A percentile compares a stretch with the other conserved stretches of the same genome.
phyloP scores from a whole-genome alignment of 1,139 yeast genomes.

The Candida buenavistaensis region DNA sequence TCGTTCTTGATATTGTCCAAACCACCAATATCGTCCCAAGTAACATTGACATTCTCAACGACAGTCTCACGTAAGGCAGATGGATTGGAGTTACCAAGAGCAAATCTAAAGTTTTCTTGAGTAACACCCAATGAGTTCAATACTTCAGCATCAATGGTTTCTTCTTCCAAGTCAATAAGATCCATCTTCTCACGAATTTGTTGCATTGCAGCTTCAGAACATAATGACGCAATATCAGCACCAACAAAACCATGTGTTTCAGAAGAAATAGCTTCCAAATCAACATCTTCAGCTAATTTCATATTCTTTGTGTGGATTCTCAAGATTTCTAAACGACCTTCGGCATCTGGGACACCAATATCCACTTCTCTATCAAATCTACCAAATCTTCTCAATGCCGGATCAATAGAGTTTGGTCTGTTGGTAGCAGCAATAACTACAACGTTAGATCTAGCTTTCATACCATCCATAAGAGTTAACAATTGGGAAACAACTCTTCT shows the following conservation, averaged over 20 bases:
- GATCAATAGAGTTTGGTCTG: constrained; percentile 97
- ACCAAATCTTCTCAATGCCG: constrained; percentile 98
- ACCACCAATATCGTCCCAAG: constrained; percentile 98
- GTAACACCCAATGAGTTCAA: constrained; percentile 96
- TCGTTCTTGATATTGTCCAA: constrained; percentile 93
- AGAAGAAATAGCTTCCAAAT: constrained; percentile 94
- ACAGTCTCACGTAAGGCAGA: constrained; percentile 99
- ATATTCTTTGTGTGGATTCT: constrained; percentile 90
- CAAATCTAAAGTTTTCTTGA: constrained; percentile 98
- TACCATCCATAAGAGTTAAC: constrained; percentile 98
- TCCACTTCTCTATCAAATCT: constrained; percentile 97
- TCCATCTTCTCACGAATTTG: constrained; percentile 98
- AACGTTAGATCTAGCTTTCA: constrained; percentile 94
- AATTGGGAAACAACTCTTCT: constrained; percentile 98
- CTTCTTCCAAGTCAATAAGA: constrained; percentile 95
- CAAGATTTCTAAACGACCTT: constrained; percentile 90
- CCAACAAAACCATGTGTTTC: constrained; percentile 99
- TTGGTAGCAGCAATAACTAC: constrained; percentile 99
- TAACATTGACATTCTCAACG: constrained; percentile 96
- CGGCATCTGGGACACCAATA: constrained; percentile 94
- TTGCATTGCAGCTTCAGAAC: constrained; percentile 98
- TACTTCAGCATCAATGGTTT: constrained; percentile 96
- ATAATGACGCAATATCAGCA: constrained; percentile 95
- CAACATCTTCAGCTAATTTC: constrained; percentile 92
- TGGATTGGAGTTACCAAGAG: constrained; percentile 97